phyloP scores from a whole-genome alignment of 2,329 filamentous ascomycete species.

The Cladosporium sp. region DNA sequence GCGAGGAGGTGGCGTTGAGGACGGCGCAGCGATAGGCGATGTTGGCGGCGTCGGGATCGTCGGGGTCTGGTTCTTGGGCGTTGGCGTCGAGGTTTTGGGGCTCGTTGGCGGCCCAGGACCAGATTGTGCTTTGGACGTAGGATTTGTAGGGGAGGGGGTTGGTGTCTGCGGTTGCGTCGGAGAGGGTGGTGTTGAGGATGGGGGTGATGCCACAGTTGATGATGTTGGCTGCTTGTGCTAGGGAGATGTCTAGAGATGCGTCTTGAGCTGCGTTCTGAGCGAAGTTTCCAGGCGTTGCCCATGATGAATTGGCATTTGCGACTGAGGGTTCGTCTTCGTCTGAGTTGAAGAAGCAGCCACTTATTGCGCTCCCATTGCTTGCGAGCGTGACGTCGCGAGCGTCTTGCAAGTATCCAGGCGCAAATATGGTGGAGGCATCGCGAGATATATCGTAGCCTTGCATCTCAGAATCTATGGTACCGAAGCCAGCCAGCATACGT shows the following conservation, averaged over 20 bases:
- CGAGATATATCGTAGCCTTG: constrained; percentile 53
- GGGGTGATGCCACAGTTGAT: constrained; percentile 63
- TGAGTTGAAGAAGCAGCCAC: constrained; percentile 55
- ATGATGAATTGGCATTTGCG: constrained; percentile 53
- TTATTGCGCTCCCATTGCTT: constrained; percentile 44
- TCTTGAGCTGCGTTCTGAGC: constrained; percentile 25
- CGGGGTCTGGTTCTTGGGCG: constrained; percentile 22
- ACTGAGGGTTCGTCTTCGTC: constrained; percentile 43
- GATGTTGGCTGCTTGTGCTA: constrained; percentile 39
- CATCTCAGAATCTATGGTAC: constrained; percentile 59
- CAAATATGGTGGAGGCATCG: constrained; percentile 57
- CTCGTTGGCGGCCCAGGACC: constrained; percentile 61
- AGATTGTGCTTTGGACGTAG: constrained; percentile 54
- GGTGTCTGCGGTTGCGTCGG: constrained; percentile 51
- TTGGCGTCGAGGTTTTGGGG: constrained; percentile 50
- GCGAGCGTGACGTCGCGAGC: constrained; percentile 38
- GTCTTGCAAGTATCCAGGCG: constrained; percentile 45
- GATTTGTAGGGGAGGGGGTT: constrained; percentile 52
- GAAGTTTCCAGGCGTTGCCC: constrained; percentile 44
- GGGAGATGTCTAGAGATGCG: constrained; percentile 30
- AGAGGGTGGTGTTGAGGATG: constrained; percentile 57
- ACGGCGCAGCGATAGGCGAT: constrained; percentile 55
- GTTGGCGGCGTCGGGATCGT: constrained; percentile 29
- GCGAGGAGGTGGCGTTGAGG: constrained; percentile 53
- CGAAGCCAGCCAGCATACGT: constrained; percentile 58